A percentile compares a stretch with the other conserved stretches of the same genome.
These are phyloP conservation scores for Auxenochlorella protothecoides DNA, from an alignment of 139 green algal genomes.

Conservation along the genomic window DNA sequence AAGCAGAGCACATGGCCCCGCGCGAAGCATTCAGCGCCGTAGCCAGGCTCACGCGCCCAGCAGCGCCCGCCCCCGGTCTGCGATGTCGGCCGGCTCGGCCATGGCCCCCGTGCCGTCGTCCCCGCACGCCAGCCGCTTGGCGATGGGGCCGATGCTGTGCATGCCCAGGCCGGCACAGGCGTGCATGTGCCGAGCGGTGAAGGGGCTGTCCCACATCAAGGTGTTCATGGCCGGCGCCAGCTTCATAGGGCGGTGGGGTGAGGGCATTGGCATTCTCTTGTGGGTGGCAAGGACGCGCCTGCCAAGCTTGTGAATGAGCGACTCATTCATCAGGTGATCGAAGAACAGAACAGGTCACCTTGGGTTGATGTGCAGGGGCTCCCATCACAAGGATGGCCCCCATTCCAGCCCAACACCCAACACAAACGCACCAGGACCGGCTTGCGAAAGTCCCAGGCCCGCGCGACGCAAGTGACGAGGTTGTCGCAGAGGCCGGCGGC, in stretches of 20 bases:
- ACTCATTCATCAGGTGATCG: too few species aligned
- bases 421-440: slow-evolving; percentile 53
- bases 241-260: slow-evolving; percentile 20
- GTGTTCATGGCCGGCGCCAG: slow-evolving; percentile 96
- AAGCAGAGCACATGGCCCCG: too few species aligned
- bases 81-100: slow-evolving; percentile 44
- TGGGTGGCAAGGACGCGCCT: too few species aligned
- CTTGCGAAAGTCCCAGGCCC: slow-evolving; percentile 80
- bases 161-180: slow-evolving; percentile 46
- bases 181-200: slow-evolving; percentile 69
- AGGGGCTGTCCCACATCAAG: slow-evolving; percentile 82
- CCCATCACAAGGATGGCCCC: too few species aligned
- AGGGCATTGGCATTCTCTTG: not conserved
- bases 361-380: too few species aligned
- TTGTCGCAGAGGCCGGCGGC: slow-evolving; percentile 77
- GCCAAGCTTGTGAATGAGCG: too few species aligned
- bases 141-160: slow-evolving; percentile 52
- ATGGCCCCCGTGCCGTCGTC: slow-evolving; percentile 84
- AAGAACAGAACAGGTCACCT: too few species aligned
- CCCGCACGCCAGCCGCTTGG: slow-evolving; percentile 85
- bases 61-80: slow-evolving; percentile 7
- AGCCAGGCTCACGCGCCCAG: not conserved
- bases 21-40: too few species aligned
- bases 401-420: not conserved
- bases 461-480: slow-evolving; percentile 80